Conservation (phyloP, 2,329 filamentous ascomycete genomes). For the Microcyclosporella mali region DNA sequence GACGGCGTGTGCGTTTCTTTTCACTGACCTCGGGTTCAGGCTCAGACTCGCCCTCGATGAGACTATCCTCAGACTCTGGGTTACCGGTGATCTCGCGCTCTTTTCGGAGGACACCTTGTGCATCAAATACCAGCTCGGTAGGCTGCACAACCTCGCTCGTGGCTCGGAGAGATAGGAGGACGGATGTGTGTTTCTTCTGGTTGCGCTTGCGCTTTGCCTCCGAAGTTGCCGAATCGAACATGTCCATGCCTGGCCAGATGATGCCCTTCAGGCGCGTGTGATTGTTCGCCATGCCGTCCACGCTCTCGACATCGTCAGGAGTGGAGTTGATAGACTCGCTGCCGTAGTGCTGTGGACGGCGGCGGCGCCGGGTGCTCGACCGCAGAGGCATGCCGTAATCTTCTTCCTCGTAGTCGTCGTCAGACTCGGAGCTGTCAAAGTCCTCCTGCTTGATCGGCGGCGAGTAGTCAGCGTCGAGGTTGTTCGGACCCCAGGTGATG, state of each 20-base stretch:
- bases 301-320: constrained; percentile 12
- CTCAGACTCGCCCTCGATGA: constrained; percentile 29
- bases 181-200: constrained; percentile 68
- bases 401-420: constrained; percentile 20
- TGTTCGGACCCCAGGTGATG: not conserved
- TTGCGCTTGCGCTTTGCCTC: constrained; percentile 69
- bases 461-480: constrained; percentile 9
- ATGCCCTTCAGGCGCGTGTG: constrained; percentile 60
- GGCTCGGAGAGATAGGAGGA: constrained; percentile 60
- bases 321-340: constrained; percentile 14
- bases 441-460: constrained; percentile 24
- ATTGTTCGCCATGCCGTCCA: constrained; percentile 24
- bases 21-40: constrained; percentile 25
- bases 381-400: not conserved
- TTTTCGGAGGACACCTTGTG: constrained; percentile 37
- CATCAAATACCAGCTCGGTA: constrained; percentile 58
- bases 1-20: constrained; percentile 22
- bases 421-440: constrained; percentile 20
- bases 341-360: constrained; percentile 3
- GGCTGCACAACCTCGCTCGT: constrained; percentile 60
- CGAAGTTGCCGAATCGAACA: constrained; percentile 73
- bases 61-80: constrained; percentile 35
- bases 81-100: constrained; percentile 42
- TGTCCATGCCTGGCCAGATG: constrained; percentile 70
- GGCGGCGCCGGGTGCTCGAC: constrained; percentile 1